Evolutionary conservation across 345 rosid species (phyloP), one percentile per base, ranked within the genome.

Genomic region (Eucalyptus melliodora): DNA sequence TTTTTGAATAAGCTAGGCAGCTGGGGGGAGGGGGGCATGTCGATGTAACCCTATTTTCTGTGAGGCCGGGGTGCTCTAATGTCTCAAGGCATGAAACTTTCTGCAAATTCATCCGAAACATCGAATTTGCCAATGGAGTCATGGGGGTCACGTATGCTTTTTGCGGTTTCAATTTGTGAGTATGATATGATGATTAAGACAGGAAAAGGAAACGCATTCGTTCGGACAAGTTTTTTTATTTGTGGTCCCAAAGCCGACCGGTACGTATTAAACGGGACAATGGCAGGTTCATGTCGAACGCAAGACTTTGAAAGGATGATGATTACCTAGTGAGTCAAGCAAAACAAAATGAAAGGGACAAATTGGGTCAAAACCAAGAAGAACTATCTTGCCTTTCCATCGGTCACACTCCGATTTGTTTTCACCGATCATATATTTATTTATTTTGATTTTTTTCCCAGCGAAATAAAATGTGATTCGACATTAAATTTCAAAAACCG

Each of bases 31-130:
- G 10, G 9, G 24, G 10, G 9, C 24, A 17, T 7, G 24, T 53
- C 4, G 56, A 53, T 51, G 23, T 51, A 7, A 17, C 31, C 14
- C n/a, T 14, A 65, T 30, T 15, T n/a, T 65, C 19, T 0, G 3
- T 7, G 21, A 65, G 26, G 37, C 10, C 10, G 3, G 21, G 24
- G 10, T 34, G 11, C 10, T 72, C 82, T 2, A 72, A 34, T 11
- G 23, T 16, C 40, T 31, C 12, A 3, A 15, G 80, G 40, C 80
- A 8, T 9, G 80, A 67, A 67, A 3, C 37, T 31, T 31, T 8
- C 4, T 0, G 11, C 40, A 67, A 67, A 67, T 67, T 31, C 23
- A 5, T 1, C 23, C 0, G 3, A 31, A 31, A 16, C 11, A 3
- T 31, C 42, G 80, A 67, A 37, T 1, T 31, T 5, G 3, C 9